Percentiles rank a stretch among this genome's conserved stretches.
These are phyloP conservation scores for Clonostachys byssicola DNA, from an alignment of 2,329 filamentous ascomycete species.

Conservation along the genomic window DNA sequence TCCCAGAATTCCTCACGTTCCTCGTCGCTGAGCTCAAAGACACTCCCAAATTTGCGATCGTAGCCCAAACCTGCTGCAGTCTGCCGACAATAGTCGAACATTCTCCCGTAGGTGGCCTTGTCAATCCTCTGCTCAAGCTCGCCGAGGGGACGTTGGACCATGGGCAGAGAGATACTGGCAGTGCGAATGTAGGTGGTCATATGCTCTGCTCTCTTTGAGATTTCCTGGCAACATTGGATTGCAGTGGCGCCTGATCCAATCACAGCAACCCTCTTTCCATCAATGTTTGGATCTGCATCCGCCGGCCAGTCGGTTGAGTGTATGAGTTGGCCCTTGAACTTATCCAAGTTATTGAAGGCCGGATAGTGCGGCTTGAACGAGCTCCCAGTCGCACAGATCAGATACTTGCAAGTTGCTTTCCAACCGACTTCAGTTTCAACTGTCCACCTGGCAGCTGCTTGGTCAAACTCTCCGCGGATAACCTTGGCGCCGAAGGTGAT, in stretches of 20 bases:
- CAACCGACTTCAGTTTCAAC: conserved; percentile 15
- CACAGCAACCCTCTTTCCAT: neutral
- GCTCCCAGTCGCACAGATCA: conserved; percentile 19
- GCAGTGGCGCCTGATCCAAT: neutral
- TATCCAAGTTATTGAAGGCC: conserved; percentile 19
- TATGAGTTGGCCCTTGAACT: conserved; percentile 27
- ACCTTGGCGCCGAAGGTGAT: conserved; percentile 34
- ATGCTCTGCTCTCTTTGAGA: neutral
- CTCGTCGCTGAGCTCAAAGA: no score
- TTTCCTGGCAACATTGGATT: neutral
- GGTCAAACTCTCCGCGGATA: conserved; percentile 22
- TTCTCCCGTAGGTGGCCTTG: no score
- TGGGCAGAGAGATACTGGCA: neutral
- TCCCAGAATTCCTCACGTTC: no score
- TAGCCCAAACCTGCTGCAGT: no score
- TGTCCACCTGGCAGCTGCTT: conserved; percentile 17
- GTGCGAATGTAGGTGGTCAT: neutral
- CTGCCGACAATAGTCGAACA: no score
- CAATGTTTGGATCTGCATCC: neutral
- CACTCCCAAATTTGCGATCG: no score
- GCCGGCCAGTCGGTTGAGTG: conserved; percentile 31
- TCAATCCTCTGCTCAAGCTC: no score
- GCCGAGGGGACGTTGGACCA: neutral
- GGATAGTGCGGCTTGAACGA: conserved; percentile 23
- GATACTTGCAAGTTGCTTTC: conserved; percentile 12